Conservation (phyloP, 495 filamentous ascomycete genomes). For the Letharia columbiana region DNA sequence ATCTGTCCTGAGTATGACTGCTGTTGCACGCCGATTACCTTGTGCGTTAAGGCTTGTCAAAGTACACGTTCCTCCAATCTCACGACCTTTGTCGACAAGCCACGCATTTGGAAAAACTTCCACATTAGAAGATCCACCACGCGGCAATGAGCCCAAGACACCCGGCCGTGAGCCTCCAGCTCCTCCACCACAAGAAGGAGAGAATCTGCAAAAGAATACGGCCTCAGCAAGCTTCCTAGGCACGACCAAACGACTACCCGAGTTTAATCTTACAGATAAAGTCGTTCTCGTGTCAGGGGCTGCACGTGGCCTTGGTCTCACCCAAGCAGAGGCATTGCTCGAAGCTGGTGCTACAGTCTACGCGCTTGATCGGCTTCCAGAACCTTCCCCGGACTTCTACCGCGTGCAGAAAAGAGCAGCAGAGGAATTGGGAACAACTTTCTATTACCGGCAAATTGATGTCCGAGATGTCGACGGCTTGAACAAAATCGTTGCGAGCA, state of each 20-base stretch:
- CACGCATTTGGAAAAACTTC: slow-evolving; percentile 6
- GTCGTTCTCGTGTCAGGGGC: slow-evolving; percentile 73
- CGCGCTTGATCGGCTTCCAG: slow-evolving; percentile 33
- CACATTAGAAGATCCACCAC: slow-evolving; percentile 20
- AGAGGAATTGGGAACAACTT: slow-evolving; percentile 55
- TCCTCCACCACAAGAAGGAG: slow-evolving; percentile 20
- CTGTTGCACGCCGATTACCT: slow-evolving; percentile 6
- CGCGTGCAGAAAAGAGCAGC: slow-evolving; percentile 55
- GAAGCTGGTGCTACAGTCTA: slow-evolving; percentile 65
- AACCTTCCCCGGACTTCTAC: slow-evolving; percentile 51
- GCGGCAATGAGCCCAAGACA: slow-evolving; percentile 20
- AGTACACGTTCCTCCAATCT: neutral
- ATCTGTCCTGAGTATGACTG: neutral
- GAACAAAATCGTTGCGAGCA: slow-evolving; percentile 56
- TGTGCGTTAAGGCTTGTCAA: neutral
- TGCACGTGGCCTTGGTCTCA: slow-evolving; percentile 69
- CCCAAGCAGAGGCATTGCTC: slow-evolving; percentile 69
- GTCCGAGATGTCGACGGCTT: slow-evolving; percentile 68
- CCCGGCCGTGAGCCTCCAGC: slow-evolving; percentile 21
- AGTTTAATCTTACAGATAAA: slow-evolving; percentile 71
- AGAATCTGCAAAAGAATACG: slow-evolving; percentile 17
- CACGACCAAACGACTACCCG: slow-evolving; percentile 48
- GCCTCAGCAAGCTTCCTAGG: slow-evolving; percentile 22
- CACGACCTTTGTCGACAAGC: slow-evolving; percentile 5
- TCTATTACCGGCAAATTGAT: slow-evolving; percentile 76